Percentiles rank a stretch among this genome's conserved stretches.
Evolutionary conservation across 441 rosid species (phyloP).

Genomic region (Pelargonium myrrhifolium): DNA sequence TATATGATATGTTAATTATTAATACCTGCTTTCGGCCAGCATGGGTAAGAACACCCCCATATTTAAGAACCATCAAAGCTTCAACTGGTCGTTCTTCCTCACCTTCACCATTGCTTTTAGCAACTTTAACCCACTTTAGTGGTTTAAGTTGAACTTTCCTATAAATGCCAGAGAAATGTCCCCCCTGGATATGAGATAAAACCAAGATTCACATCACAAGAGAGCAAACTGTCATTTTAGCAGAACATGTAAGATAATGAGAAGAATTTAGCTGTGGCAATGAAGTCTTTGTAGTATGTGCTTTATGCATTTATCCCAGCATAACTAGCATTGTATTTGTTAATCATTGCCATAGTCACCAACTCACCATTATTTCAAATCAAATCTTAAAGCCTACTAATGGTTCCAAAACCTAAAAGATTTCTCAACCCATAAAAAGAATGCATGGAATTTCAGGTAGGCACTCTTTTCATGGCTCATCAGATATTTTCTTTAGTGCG

Average conservation of each 20-base stretch:
- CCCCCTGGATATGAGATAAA: slow-evolving; percentile 56
- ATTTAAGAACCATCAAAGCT: slow-evolving; percentile 98
- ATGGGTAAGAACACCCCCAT: slow-evolving; percentile 99
- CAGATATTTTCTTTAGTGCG: background rate
- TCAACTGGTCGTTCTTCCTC: slow-evolving; percentile 93
- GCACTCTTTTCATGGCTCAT: background rate
- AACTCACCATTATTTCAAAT: background rate
- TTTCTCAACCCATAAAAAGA: background rate
- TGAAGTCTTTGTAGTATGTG: background rate
- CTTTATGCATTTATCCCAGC: background rate
- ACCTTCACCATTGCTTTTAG: slow-evolving; percentile 69
- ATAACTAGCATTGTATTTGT: background rate
- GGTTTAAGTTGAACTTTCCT: slow-evolving; percentile 99
- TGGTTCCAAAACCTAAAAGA: background rate
- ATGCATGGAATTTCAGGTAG: background rate
- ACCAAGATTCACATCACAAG: background rate
- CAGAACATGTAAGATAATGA: background rate
- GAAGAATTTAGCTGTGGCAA: background rate
- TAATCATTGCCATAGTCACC: background rate
- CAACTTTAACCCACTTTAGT: slow-evolving; percentile 80
- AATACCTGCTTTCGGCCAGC: slow-evolving; percentile 99
- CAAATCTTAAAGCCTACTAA: background rate
- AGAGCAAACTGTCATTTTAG: background rate
- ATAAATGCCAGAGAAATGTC: slow-evolving; percentile 98
- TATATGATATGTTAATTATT: slow-evolving; percentile 7